Evolutionary conservation across 345 rosid genomes (phyloP), one percentile per base, ranked within the genome.

Genomic region (Citrus reticulata): DNA sequence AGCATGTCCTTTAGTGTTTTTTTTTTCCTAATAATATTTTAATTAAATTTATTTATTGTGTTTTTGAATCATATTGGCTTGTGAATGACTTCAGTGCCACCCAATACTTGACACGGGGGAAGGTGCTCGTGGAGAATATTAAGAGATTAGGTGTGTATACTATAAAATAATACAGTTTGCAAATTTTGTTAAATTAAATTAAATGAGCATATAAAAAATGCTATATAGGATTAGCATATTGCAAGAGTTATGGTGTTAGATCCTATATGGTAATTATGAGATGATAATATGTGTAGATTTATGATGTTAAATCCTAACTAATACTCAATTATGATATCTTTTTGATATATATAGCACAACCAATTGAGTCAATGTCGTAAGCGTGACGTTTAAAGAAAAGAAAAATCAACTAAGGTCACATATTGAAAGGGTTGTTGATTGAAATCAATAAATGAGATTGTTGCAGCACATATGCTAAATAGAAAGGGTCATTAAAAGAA

Each of bases 31-130:
- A 11, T 29, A 3, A 7, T 65, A 32, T 30, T 65, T 63, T 63
- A 65, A 32, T 32, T 32, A 6, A 27, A 16, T 25, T 16, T 34
- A 25, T 37, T 74, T 60, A 42, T 74, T 60, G 37, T 27, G 32
- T 74, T 70, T 46, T 4, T 75, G 6, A 8, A 14, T 51, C 40
- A 25, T 67, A 67, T 63, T 80, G 25, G 79, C 82, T 78, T 74
- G 67, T 16, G 79, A 66, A 49, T 64, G 71, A 75, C 85, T 63
- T 70, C 62, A 57, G 65, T 82, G 82, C 72, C 76, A 68, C 69
- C 37, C 57, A 77, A 19, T 77, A 16, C 51, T 66, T 64, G 77
- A 49, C 69, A 54, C 1, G 39, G 64, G 61, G 64, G 34, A 25
- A 60, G 68, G 71, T 39, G n/a, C 17, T 35, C 20, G 4, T 20